phyloP scores from a whole-genome alignment of 2,329 filamentous ascomycete genomes.

The Ophiostoma ulmi region DNA sequence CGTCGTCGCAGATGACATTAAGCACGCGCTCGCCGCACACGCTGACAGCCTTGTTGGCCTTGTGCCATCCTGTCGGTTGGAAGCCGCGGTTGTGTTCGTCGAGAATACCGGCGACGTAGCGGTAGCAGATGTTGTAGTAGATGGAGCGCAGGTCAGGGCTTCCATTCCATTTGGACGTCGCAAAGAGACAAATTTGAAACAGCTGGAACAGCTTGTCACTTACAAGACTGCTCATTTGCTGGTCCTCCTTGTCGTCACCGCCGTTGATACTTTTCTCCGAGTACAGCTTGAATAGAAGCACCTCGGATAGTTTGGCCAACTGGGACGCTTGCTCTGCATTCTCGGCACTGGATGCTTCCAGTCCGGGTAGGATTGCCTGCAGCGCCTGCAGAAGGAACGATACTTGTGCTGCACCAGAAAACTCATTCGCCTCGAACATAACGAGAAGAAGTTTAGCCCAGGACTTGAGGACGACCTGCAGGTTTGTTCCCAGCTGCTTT shows the following conservation, averaged over 20 bases:
- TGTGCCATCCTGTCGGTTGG: conserved; percentile 42
- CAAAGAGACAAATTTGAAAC: conserved; percentile 79
- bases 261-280: conserved; percentile 35
- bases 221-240: conserved; percentile 62
- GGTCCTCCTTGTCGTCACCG: conserved; percentile 41
- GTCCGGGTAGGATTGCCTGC: conserved; percentile 79
- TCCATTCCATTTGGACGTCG: conserved; percentile 68
- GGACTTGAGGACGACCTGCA: conserved; percentile 65
- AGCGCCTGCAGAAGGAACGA: conserved; percentile 80
- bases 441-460: conserved; percentile 84
- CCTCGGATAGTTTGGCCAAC: conserved; percentile 69
- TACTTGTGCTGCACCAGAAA: conserved; percentile 65
- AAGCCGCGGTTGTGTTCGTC: conserved; percentile 45
- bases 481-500: conserved; percentile 50
- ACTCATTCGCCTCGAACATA: conserved; percentile 75
- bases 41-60: conserved; percentile 67
- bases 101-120: conserved; percentile 69
- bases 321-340: conserved; percentile 66
- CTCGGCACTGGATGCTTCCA: conserved; percentile 70
- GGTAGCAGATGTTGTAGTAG: conserved; percentile 88
- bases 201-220: conserved; percentile 87
- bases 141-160: conserved; percentile 69
- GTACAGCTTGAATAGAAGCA: conserved; percentile 67
- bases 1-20: conserved; percentile 87
- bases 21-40: conserved; percentile 70